Evolutionary conservation across 768 basidiomycete species (phyloP).

Genomic region (Neoboletus brunneissimus): DNA sequence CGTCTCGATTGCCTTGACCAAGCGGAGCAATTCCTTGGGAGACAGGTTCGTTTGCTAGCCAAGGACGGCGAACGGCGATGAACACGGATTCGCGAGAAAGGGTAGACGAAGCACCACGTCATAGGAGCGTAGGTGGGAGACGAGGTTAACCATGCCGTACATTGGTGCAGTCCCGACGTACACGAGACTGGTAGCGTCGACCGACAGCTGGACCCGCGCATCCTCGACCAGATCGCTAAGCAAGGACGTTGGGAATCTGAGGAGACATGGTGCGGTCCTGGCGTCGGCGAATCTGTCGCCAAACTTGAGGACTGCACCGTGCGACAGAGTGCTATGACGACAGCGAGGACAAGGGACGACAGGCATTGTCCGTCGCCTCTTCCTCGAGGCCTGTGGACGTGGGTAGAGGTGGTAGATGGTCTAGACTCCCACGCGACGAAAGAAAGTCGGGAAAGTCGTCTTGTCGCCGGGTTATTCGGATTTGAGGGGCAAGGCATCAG

Average conservation of each 20-base stretch:
- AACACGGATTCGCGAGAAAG: not conserved
- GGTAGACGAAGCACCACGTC: conserved; percentile 42
- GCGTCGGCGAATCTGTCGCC: no score
- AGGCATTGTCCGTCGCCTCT: no score
- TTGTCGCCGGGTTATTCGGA: no score
- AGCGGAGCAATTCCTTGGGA: conserved; percentile 55
- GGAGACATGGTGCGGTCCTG: no score
- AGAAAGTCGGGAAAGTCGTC: no score
- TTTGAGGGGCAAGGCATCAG: conserved; percentile 47
- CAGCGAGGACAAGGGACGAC: no score
- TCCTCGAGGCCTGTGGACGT: not conserved
- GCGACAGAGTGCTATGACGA: no score
- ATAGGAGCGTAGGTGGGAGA: conserved; percentile 90
- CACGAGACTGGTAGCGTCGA: conserved; percentile 86
- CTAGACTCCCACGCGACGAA: no score
- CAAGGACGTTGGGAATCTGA: conserved; percentile 39
- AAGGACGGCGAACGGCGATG: not conserved
- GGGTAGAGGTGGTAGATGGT: no score
- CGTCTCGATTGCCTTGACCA: conserved; percentile 67
- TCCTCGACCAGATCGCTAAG: conserved; percentile 21
- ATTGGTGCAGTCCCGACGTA: conserved; percentile 96
- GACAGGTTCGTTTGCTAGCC: conserved; percentile 61
- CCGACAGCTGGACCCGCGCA: conserved; percentile 28
- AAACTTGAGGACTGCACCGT: no score
- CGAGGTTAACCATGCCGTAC: conserved; percentile 82